Evolutionary conservation across 306 rosid species (phyloP), one percentile per base, ranked within the genome.

Genomic region (Crataegus laevigata): DNA sequence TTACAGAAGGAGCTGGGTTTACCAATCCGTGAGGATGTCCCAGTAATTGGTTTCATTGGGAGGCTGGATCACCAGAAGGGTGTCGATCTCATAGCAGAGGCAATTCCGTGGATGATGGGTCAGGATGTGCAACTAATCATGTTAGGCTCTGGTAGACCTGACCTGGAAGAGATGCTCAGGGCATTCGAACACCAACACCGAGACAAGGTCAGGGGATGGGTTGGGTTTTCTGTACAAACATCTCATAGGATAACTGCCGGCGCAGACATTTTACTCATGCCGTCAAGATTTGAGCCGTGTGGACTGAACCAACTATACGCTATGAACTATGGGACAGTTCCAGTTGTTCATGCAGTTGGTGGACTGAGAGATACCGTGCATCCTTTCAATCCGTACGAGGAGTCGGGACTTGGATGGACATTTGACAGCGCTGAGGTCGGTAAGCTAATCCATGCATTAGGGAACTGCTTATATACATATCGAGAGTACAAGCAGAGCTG

Each of bases 211-310:
- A 81, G 92, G 72, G 92, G 96, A 54, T 92, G 99, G 98, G 97
- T 94, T 34, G 99, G 99, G 47, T 94, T 94, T 81, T 92, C 96
- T 2, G 92, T 92, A 54, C 81, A 88, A 84, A 88, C 75, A 80
- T 91, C 99, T 63, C 99, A 94, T 83, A 81, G 98, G 80, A 94
- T 94, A 78, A 94, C 98, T 11, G 98, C 99, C 0, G 99, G 99
- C 34, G 59, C 85, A 38, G 99, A 94, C 84, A 71, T 94, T 72
- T 76, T 94, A 63, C 96, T 94, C 72, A 94, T 94, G 99, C 99
- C 99, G 0, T 94, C 99, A 32, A 89, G 98, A 75, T 94, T 94
- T 24, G 99, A 94, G 81, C 99, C 99, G 4, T 94, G 99, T 43
- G 99, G 99, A 25, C 74, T 94, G 81, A 94, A 94, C 82, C 99